Conservation (phyloP, 2,329 filamentous ascomycete genomes). For the Fusarium scirpi region DNA sequence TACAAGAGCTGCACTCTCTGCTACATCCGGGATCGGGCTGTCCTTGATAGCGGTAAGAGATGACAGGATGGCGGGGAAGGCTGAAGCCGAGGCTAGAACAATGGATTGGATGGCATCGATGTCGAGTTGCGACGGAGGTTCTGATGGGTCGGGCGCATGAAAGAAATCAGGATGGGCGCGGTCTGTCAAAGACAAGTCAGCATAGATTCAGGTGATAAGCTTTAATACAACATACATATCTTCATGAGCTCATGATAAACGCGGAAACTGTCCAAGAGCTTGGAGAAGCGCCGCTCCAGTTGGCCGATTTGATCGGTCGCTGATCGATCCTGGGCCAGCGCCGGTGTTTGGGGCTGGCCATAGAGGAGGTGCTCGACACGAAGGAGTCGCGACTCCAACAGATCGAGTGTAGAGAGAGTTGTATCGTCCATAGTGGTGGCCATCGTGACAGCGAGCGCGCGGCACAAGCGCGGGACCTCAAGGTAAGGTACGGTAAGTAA, state of each 20-base stretch:
- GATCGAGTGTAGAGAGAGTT: slow-evolving; percentile 65
- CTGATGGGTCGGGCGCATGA: slow-evolving; percentile 58
- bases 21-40: slow-evolving; percentile 67
- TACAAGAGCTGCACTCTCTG: slow-evolving; percentile 67
- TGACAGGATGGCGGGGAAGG: slow-evolving; percentile 68
- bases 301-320: slow-evolving; percentile 60
- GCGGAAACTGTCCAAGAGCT: slow-evolving; percentile 63
- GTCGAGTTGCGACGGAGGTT: slow-evolving; percentile 66
- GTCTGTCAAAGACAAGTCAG: slow-evolving; percentile 53
- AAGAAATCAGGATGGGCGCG: slow-evolving; percentile 67
- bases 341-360: slow-evolving; percentile 55
- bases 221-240: slow-evolving; percentile 63
- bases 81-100: slow-evolving; percentile 67
- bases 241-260: slow-evolving; percentile 71
- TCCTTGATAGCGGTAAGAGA: slow-evolving; percentile 68
- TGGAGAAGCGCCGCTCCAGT: slow-evolving; percentile 66
- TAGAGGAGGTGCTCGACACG: slow-evolving; percentile 71
- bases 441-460: slow-evolving; percentile 45
- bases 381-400: slow-evolving; percentile 69
- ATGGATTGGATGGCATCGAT: slow-evolving; percentile 64
- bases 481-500: slow-evolving; percentile 25
- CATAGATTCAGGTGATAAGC: neutral
- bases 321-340: slow-evolving; percentile 54
- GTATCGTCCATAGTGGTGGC: slow-evolving; percentile 62
- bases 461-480: slow-evolving; percentile 30